Conservation (phyloP, 2,329 filamentous ascomycete species). For the Diplodia seriata region DNA sequence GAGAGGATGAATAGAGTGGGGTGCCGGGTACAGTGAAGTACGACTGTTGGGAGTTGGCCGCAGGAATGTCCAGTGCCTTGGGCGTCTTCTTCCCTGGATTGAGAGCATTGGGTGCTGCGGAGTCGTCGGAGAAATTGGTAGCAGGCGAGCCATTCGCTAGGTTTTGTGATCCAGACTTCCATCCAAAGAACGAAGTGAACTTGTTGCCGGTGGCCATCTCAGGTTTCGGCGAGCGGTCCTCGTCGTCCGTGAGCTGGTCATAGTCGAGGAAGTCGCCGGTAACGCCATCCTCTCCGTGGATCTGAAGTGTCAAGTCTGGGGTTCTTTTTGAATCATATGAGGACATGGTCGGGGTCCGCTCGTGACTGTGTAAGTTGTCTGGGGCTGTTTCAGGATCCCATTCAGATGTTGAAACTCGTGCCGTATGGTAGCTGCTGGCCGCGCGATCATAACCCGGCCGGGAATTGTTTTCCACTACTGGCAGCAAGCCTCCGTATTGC, state of each 20-base stretch:
- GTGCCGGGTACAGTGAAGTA: constrained; percentile 58
- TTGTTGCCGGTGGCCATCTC: constrained; percentile 54
- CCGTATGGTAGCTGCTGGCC: constrained; percentile 45
- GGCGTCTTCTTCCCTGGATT: constrained; percentile 49
- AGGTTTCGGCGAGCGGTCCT: constrained; percentile 33
- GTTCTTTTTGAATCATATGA: constrained; percentile 43
- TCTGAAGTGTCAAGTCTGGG: constrained; percentile 44
- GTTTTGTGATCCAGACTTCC: constrained; percentile 63
- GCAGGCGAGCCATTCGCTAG: constrained; percentile 63
- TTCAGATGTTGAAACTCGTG: constrained; percentile 40
- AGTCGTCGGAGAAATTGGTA: constrained; percentile 66
- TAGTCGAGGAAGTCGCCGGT: constrained; percentile 48
- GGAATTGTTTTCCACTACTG: constrained; percentile 34
- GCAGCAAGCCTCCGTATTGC: constrained; percentile 32
- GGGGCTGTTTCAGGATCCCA: constrained; percentile 37
- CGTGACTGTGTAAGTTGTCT: constrained; percentile 38
- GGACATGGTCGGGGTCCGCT: constrained; percentile 48
- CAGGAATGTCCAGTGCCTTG: constrained; percentile 58
- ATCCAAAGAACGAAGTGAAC: constrained; percentile 71
- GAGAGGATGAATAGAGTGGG: constrained; percentile 53
- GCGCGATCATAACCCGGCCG: constrained; percentile 47
- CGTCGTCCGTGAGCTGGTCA: constrained; percentile 40
- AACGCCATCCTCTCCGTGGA: constrained; percentile 43
- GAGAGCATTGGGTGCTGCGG: constrained; percentile 61
- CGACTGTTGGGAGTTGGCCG: constrained; percentile 53